A percentile compares a stretch with the other conserved stretches of the same genome.
phyloP scores from a whole-genome alignment of 1,284 basidiomycete species.

The Ustilago lituana region DNA sequence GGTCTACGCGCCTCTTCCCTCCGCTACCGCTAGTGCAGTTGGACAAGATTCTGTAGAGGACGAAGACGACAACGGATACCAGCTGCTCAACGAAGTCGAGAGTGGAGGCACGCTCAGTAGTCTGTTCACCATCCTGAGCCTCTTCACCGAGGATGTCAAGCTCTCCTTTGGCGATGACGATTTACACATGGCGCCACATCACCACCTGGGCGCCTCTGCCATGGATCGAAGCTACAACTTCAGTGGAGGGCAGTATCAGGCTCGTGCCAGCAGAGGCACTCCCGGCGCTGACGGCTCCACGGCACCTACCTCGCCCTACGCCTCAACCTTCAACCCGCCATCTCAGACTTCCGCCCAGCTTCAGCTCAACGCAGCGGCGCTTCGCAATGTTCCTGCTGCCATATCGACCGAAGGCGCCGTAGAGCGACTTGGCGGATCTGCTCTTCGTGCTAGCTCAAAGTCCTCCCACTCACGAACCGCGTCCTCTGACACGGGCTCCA shows the following conservation, averaged over 20 bases:
- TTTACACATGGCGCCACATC: conserved; percentile 12
- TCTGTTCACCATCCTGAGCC: conserved; percentile 90
- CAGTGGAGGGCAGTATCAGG: neutral
- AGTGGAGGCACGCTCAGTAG: conserved; percentile 82
- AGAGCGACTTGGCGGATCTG: conserved; percentile 33
- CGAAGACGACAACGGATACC: conserved; percentile 60
- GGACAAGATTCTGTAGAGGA: conserved; percentile 38
- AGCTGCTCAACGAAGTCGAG: conserved; percentile 65
- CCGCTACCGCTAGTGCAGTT: conserved; percentile 15
- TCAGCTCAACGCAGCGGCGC: conserved; percentile 52
- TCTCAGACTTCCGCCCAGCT: conserved; percentile 48
- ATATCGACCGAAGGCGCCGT: conserved; percentile 44
- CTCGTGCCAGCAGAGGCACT: conserved; percentile 8
- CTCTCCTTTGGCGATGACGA: conserved; percentile 72
- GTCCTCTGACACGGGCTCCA: conserved; percentile 30
- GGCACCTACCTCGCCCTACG: conserved; percentile 33
- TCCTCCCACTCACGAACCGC: conserved; percentile 24
- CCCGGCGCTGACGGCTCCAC: conserved; percentile 18
- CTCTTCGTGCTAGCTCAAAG: conserved; percentile 1
- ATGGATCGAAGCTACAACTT: conserved; percentile 25
- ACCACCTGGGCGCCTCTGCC: conserved; percentile 1
- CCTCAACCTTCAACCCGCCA: conserved; percentile 42
- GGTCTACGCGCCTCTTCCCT: conserved; percentile 61
- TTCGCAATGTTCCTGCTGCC: conserved; percentile 54
- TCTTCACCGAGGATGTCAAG: conserved; percentile 97